Conservation (phyloP, 1,284 basidiomycete genomes). For the Papiliotrema fonsecae region DNA sequence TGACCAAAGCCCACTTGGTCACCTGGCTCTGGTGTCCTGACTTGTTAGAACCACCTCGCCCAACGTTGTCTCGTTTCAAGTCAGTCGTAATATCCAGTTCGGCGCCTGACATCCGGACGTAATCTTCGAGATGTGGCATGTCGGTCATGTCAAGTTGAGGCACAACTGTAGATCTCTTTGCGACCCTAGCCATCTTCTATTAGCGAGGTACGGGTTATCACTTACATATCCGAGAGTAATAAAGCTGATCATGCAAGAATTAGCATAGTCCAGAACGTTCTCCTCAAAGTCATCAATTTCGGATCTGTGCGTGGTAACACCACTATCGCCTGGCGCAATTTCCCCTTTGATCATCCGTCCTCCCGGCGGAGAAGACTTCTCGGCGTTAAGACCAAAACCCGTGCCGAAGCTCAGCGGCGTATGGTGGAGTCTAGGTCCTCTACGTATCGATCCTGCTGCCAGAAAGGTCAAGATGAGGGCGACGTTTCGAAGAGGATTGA, state of each 20-base stretch:
- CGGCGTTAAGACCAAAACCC: slow-evolving; percentile 31
- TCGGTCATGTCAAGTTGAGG: slow-evolving; percentile 31
- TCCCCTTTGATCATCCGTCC: slow-evolving; percentile 9
- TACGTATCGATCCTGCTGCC: slow-evolving; percentile 30
- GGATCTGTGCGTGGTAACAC: slow-evolving; percentile 1
- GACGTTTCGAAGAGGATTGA: slow-evolving; percentile 8
- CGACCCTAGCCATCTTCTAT: slow-evolving; percentile 29
- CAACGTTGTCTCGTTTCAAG: no score
- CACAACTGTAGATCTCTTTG: slow-evolving; percentile 20
- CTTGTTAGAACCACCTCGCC: no score
- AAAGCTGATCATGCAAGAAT: slow-evolving; percentile 39
- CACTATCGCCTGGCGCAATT: slow-evolving; percentile 6
- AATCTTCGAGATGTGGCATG: slow-evolving; percentile 38
- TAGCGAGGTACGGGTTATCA: slow-evolving; percentile 1
- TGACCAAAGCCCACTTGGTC: slow-evolving; percentile 28
- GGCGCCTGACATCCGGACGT: slow-evolving; percentile 26
- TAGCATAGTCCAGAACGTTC: slow-evolving; percentile 41
- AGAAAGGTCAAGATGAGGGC: slow-evolving; percentile 11
- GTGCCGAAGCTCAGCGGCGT: slow-evolving; percentile 29
- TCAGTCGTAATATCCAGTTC: slow-evolving; percentile 3
- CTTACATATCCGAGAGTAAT: slow-evolving; percentile 39
- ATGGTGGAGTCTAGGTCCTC: slow-evolving; percentile 36
- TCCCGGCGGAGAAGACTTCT: slow-evolving; percentile 1
- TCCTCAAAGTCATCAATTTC: slow-evolving; percentile 6
- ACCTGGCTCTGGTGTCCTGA: no score